These are phyloP conservation scores for Fusarium newnesense DNA, from an alignment of 2,329 filamentous ascomycete species.

Conservation along the genomic window DNA sequence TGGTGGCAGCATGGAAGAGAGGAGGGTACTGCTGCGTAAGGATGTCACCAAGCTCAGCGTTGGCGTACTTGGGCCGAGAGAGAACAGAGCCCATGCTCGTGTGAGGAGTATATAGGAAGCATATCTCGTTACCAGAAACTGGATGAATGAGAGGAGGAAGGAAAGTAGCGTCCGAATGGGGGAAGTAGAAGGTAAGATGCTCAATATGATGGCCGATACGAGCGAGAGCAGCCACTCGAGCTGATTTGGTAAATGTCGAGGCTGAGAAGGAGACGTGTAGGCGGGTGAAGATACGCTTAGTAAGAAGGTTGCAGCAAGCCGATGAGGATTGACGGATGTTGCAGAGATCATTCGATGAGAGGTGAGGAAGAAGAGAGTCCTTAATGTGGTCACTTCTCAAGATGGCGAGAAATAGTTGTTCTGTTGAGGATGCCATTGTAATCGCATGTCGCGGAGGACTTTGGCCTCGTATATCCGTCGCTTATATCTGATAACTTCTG, in stretches of 20 bases:
- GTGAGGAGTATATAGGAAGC: constrained; percentile 84
- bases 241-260: constrained; percentile 79
- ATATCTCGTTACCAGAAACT: constrained; percentile 78
- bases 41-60: constrained; percentile 80
- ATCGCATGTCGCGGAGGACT: constrained; percentile 56
- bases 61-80: constrained; percentile 80
- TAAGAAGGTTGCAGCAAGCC: constrained; percentile 76
- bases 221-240: constrained; percentile 77
- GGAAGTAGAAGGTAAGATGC: constrained; percentile 79
- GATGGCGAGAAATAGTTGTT: constrained; percentile 64
- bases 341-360: constrained; percentile 64
- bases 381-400: constrained; percentile 64
- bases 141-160: constrained; percentile 87
- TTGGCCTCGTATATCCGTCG: constrained; percentile 5
- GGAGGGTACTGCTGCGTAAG: constrained; percentile 89
- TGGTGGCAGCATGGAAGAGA: constrained; percentile 88
- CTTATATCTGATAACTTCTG: background rate
- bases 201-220: constrained; percentile 83
- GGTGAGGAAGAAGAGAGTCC: constrained; percentile 59
- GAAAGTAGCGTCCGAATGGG: constrained; percentile 82
- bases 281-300: constrained; percentile 75
- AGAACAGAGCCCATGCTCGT: constrained; percentile 70
- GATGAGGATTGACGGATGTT: constrained; percentile 74
- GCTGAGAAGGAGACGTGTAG: constrained; percentile 77
- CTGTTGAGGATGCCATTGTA: constrained; percentile 61